Evolutionary conservation across 2,329 filamentous ascomycete species (phyloP).

Genomic region (Helicocarpus griseus): DNA sequence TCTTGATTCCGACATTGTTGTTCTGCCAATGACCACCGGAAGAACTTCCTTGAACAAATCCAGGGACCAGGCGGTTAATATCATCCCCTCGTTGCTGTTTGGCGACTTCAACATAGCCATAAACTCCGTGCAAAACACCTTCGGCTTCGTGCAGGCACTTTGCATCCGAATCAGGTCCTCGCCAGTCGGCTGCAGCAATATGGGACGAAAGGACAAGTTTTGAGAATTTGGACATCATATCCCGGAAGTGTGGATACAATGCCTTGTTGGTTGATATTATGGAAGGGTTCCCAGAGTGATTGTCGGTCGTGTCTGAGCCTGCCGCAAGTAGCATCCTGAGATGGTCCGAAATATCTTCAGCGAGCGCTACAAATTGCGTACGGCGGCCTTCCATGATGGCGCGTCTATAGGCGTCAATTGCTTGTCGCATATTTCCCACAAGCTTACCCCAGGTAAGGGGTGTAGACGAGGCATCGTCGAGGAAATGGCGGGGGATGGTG

Average conservation of each 20-base stretch:
- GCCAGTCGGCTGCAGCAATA: slow-evolving; percentile 93
- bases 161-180: slow-evolving; percentile 81
- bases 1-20: slow-evolving; percentile 52
- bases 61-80: slow-evolving; percentile 83
- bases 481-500: slow-evolving; percentile 68
- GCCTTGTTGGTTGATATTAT: slow-evolving; percentile 98
- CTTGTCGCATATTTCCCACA: slow-evolving; percentile 83
- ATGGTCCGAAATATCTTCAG: slow-evolving; percentile 98
- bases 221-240: slow-evolving; percentile 99
- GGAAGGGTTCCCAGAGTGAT: slow-evolving; percentile 97
- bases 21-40: slow-evolving; percentile 80
- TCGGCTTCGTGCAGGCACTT: slow-evolving; percentile 98
- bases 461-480: slow-evolving; percentile 74
- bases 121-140: slow-evolving; percentile 85
- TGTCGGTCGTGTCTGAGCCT: slow-evolving; percentile 93
- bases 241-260: slow-evolving; percentile 90
- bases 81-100: slow-evolving; percentile 87
- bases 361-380: slow-evolving; percentile 82
- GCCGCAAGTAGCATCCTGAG: slow-evolving; percentile 86
- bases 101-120: slow-evolving; percentile 92
- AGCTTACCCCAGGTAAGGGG: slow-evolving; percentile 82
- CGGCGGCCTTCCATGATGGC: slow-evolving; percentile 75
- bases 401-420: slow-evolving; percentile 81
- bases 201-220: slow-evolving; percentile 96
- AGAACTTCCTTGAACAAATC: slow-evolving; percentile 79